Conservation (phyloP, 1,284 basidiomycete genomes). For the Melampsora abietis-canadensis region DNA sequence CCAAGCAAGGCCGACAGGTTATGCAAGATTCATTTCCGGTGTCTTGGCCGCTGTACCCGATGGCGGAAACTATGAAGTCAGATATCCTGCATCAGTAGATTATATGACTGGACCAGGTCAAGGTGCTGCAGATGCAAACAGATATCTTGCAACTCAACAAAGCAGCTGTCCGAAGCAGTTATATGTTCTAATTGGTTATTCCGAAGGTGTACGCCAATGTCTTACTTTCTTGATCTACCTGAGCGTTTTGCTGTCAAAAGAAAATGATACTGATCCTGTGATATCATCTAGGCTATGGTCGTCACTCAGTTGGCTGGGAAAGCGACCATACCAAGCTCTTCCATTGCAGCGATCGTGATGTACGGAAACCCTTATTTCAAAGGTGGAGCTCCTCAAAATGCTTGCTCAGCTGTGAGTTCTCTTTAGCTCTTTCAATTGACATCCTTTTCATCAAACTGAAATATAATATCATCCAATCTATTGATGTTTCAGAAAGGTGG, state of each 20-base stretch:
- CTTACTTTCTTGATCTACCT: not conserved
- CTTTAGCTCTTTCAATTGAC: not conserved
- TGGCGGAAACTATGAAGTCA: conserved; percentile 10
- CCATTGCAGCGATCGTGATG: conserved; percentile 18
- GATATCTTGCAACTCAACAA: not conserved
- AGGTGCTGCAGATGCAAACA: conserved; percentile 1
- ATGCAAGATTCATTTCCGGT: conserved; percentile 1
- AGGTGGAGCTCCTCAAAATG: conserved; percentile 21
- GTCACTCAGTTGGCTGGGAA: conserved; percentile 6
- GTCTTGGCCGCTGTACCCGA: not conserved
- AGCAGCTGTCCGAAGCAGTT: conserved; percentile 7
- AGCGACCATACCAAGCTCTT: not conserved
- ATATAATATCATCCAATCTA: not conserved
- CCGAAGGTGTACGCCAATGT: conserved; percentile 25
- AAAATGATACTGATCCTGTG: not conserved
- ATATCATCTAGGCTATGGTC: conserved; percentile 30
- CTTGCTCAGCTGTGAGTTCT: conserved; percentile 22
- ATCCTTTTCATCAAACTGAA: not conserved
- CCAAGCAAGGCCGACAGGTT: conserved; percentile 9
- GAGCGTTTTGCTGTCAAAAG: not conserved
- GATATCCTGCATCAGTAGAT: conserved; percentile 11
- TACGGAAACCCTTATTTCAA: conserved; percentile 32
- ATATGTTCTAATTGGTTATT: conserved; percentile 40
- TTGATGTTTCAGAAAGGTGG: conserved; percentile 9
- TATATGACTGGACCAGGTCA: conserved; percentile 1